Percentiles rank a stretch among this genome's conserved stretches.
Evolutionary conservation across 2,329 filamentous ascomycete genomes (phyloP).

Genomic region (Colletotrichum horii): DNA sequence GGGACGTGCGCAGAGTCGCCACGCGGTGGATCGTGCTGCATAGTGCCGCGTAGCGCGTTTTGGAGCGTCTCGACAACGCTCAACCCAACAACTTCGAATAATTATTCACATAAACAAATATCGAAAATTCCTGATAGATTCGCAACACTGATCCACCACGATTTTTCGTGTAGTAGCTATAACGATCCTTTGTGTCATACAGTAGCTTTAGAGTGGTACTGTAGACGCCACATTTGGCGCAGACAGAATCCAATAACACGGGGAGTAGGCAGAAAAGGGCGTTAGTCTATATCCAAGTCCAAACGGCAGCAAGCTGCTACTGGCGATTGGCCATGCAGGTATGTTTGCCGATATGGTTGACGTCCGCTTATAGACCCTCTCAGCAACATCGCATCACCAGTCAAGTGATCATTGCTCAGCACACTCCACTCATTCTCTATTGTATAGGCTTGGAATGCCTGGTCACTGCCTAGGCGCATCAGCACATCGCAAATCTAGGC

Average conservation of each 20-base stretch:
- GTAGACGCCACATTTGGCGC: not conserved
- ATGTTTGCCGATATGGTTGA: not conserved
- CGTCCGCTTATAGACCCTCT: not conserved
- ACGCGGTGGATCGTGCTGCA: not conserved
- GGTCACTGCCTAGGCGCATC: not conserved
- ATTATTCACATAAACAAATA: not conserved
- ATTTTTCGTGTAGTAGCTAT: too few species aligned
- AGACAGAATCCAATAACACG: not conserved
- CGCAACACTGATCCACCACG: too few species aligned
- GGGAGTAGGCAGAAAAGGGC: not conserved
- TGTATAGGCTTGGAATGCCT: not conserved
- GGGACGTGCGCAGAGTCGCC: not conserved
- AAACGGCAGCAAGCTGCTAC: not conserved
- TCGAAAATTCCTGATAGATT: too few species aligned
- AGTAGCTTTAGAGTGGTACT: too few species aligned
- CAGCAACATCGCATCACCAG: not conserved
- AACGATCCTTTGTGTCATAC: too few species aligned
- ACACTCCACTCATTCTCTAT: not conserved
- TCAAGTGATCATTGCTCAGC: not conserved
- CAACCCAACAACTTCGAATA: not conserved
- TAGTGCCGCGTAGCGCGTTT: not conserved
- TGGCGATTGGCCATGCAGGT: not conserved
- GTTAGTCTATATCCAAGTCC: not conserved
- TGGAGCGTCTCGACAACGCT: not conserved
- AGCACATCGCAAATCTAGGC: not conserved